Evolutionary conservation across 1,284 basidiomycete species (phyloP).

Genomic region (Sporisorium exsertum): DNA sequence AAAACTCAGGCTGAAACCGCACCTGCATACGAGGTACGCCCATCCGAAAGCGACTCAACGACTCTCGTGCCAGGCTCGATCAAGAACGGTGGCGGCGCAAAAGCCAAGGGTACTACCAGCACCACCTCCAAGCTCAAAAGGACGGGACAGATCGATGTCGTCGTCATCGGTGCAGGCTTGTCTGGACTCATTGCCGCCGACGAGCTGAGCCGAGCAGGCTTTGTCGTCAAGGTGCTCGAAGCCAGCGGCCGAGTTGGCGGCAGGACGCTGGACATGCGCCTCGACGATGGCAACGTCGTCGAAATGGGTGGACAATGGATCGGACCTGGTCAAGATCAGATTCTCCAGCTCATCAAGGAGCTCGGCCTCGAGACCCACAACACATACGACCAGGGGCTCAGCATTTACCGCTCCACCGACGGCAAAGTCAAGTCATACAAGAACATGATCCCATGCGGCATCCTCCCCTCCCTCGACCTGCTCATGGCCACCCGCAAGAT

Average conservation of each 20-base stretch:
- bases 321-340: slow-evolving; percentile 71
- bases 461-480: slow-evolving; percentile 40
- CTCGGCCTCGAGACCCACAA: slow-evolving; percentile 68
- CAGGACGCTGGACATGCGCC: slow-evolving; percentile 69
- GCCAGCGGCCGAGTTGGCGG: slow-evolving; percentile 72
- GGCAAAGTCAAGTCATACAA: slow-evolving; percentile 39
- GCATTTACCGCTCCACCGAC: slow-evolving; percentile 39
- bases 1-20: not conserved
- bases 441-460: slow-evolving; percentile 41
- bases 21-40: not conserved
- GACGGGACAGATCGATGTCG: slow-evolving; percentile 61
- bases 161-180: slow-evolving; percentile 72
- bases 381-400: slow-evolving; percentile 44
- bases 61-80: slow-evolving; percentile 7
- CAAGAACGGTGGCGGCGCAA: not conserved
- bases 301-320: slow-evolving; percentile 73
- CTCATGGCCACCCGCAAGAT: slow-evolving; percentile 44
- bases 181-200: slow-evolving; percentile 71
- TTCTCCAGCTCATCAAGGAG: slow-evolving; percentile 70
- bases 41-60: slow-evolving; percentile 14
- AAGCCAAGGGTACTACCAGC: not conserved
- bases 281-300: slow-evolving; percentile 58
- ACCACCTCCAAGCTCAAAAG: slow-evolving; percentile 12
- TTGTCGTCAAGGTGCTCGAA: slow-evolving; percentile 71
- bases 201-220: slow-evolving; percentile 69